Base-by-base conservation (phyloP, 2,329 filamentous ascomycete genomes). In the Colletotrichum spaethianum region DNA sequence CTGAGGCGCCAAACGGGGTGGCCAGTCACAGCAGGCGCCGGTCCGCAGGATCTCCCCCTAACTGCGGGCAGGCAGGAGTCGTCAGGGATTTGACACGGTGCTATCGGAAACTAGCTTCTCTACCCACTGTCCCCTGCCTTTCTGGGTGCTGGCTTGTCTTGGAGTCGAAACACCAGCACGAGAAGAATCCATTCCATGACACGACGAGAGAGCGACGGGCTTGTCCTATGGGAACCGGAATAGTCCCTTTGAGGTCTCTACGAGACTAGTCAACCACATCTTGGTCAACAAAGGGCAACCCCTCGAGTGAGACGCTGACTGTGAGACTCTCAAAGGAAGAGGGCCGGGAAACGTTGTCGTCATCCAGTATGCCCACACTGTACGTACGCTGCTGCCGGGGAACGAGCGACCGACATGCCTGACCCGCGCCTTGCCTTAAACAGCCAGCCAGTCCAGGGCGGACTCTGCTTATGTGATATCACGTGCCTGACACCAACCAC, bases 1-100 rank as follows among this genome's bases (percentile, higher is more conserved):
- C 42, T 56, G 65, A 70, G 70, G 70, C 70, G 70, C 70, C 70
- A 64, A 72, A 70, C 53, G 59, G 53, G 20, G 38, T 53, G 26
- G 31, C 70, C 59, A 64, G 64, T 72, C 64, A 57, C 64, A 57
- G 28, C 64, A 57, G 69, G 36, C 33, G 44, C 31, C 36, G 28
- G 28, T 31, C 28, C 38, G 57, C 28, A 46, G 20, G 26, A 46
- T 33, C 31, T 31, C 18, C 63, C 64, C 33, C 67, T 52, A 57
- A 63, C 57, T 67, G 48, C 63, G 60, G 63, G 40, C 63, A 67
- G 56, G 48, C 59, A 52, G 48, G 52, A 28, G 52, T 69, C 26
- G 26, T 53, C 65, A 70, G 70, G 59, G 53, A 40, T 52, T 52
- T 52, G 60, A 18, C 60, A 63, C 63, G 63, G 67, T 70, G 63